A percentile compares a stretch with the other conserved stretches of the same genome.
These are phyloP conservation scores for Mucor irregularis DNA, from an alignment of 371 early-diverging fungal genomes.

Conservation along the genomic window DNA sequence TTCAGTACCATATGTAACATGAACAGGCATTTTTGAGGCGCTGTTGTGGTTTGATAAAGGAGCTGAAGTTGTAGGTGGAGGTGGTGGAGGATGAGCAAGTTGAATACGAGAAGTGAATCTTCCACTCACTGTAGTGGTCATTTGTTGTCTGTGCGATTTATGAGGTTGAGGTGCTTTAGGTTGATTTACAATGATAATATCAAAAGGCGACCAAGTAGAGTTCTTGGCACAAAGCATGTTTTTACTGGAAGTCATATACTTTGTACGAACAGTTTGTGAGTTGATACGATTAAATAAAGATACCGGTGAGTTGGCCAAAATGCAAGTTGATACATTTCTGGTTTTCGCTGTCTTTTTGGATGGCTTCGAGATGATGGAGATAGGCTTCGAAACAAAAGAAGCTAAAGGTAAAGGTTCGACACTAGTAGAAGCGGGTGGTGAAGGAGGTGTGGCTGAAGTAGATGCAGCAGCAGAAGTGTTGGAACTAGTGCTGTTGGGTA, in stretches of 20 bases:
- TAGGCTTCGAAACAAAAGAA: constrained; percentile 68
- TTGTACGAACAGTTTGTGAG: constrained; percentile 85
- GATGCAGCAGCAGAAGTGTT: background rate
- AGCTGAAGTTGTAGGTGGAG: constrained; percentile 9
- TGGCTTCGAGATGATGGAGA: constrained; percentile 84
- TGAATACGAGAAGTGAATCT: constrained; percentile 13
- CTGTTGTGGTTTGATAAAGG: background rate
- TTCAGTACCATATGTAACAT: constrained; percentile 68
- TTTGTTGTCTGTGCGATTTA: constrained; percentile 9
- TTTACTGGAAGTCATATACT: constrained; percentile 68
- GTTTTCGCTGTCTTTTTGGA: constrained; percentile 84
- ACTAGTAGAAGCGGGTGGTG: background rate
- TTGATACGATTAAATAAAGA: constrained; percentile 80
- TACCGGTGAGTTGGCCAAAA: constrained; percentile 67
- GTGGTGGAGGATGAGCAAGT: constrained; percentile 15
- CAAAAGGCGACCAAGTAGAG: constrained; percentile 76
- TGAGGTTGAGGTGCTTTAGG: constrained; percentile 33
- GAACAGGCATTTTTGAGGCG: constrained; percentile 44
- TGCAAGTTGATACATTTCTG: constrained; percentile 73
- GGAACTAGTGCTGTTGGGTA: no score
- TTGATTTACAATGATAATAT: constrained; percentile 61
- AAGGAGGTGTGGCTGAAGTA: background rate
- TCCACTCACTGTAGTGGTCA: constrained; percentile 21
- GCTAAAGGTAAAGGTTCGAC: constrained; percentile 35
- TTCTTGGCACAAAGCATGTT: constrained; percentile 70